A percentile compares a stretch with the other conserved stretches of the same genome.
These are phyloP conservation scores for Pleurotus tuber-regium DNA, from an alignment of 768 basidiomycete genomes.

Conservation along the genomic window DNA sequence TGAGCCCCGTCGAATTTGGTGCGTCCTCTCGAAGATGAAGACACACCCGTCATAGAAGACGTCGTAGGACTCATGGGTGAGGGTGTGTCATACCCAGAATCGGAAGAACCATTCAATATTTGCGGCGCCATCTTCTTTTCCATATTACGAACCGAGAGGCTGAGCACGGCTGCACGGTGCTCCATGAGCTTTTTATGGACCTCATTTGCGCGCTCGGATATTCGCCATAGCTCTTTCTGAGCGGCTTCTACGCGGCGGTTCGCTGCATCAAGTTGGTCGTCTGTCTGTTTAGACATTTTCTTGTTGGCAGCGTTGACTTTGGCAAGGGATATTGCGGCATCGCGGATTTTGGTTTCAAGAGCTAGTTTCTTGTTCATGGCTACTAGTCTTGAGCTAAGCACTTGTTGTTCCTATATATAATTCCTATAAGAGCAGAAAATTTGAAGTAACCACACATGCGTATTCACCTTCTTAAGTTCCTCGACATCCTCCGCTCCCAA, in stretches of 20 bases:
- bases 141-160: constrained; percentile 63
- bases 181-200: constrained; percentile 66
- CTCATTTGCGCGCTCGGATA: constrained; percentile 64
- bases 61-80: constrained; percentile 48
- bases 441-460: constrained; percentile 3
- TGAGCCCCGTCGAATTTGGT: constrained; percentile 78
- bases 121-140: constrained; percentile 48
- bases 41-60: constrained; percentile 40
- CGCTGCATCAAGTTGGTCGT: constrained; percentile 72
- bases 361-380: constrained; percentile 73
- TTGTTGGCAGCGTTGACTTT: constrained; percentile 62
- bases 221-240: constrained; percentile 68
- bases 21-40: constrained; percentile 39
- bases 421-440: constrained; percentile 15
- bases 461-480: constrained; percentile 46
- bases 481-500: constrained; percentile 55
- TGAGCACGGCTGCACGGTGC: constrained; percentile 82
- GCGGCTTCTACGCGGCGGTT: constrained; percentile 67
- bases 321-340: constrained; percentile 75
- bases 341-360: constrained; percentile 85
- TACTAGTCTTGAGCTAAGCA: constrained; percentile 61
- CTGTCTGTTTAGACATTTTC: constrained; percentile 59
- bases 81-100: constrained; percentile 53
- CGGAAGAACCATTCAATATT: constrained; percentile 21
- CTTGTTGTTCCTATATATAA: constrained; percentile 72